Evolutionary conservation across 2,329 filamentous ascomycete species (phyloP).

Genomic region (Torrubiella hemipterigena): DNA sequence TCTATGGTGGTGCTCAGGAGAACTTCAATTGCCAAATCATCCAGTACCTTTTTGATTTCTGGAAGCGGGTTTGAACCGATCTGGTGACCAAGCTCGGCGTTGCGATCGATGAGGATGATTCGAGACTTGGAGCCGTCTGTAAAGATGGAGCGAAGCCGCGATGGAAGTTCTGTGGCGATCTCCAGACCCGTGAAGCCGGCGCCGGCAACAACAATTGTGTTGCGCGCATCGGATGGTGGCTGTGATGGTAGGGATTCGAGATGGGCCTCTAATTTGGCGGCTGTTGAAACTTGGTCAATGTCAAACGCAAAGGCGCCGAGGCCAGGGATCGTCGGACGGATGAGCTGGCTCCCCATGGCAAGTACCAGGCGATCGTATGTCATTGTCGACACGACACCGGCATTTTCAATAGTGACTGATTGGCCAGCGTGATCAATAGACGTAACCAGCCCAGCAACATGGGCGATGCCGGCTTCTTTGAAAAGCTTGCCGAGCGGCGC

Average conservation of each 20-base stretch:
- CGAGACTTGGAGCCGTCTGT: neutral
- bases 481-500: conserved; percentile 14
- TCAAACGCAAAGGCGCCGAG: conserved; percentile 20
- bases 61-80: conserved; percentile 20
- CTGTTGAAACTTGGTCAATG: conserved; percentile 17
- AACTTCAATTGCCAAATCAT: conserved; percentile 15
- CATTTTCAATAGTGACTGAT: conserved; percentile 6
- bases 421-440: conserved; percentile 10
- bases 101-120: conserved; percentile 17
- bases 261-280: conserved; percentile 16
- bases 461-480: conserved; percentile 13
- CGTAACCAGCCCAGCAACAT: conserved; percentile 13
- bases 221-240: conserved; percentile 13
- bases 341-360: conserved; percentile 21
- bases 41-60: conserved; percentile 17
- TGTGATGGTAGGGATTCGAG: conserved; percentile 13
- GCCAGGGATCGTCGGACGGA: conserved; percentile 16
- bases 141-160: conserved; percentile 13
- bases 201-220: conserved; percentile 22
- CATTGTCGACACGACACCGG: conserved; percentile 7
- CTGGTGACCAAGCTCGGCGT: conserved; percentile 16
- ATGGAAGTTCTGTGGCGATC: conserved; percentile 16
- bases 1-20: conserved; percentile 16
- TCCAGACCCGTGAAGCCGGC: conserved; percentile 23
- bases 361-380: conserved; percentile 21